Base-by-base conservation (phyloP, 2,329 filamentous ascomycete genomes). In the Trichothecium sympodiale region DNA sequence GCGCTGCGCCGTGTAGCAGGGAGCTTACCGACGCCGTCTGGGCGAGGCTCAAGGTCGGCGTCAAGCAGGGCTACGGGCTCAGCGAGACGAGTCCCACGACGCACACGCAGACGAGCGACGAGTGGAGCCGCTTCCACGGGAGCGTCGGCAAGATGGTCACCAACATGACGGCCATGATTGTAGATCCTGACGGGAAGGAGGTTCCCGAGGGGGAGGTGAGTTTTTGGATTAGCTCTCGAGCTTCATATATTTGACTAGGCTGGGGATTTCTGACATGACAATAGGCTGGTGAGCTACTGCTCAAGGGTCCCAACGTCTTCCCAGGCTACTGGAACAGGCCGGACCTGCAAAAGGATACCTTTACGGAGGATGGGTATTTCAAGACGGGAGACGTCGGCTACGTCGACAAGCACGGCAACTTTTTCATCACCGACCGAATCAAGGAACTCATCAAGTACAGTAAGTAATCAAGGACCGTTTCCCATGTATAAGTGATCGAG, bases 41-140 rank as follows among this genome's bases (percentile, higher is more conserved):
- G 65, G 59, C 72, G 15, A 75, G 87, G 7, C 74, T 91, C 39
- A 77, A 77, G 35, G 68, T 93, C 15, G 80, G 80, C 3, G 77
- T 94, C 41, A 95, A 94, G 65, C 89, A 96, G 60, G 88, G 84
- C 14, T 96, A 94, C 52, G 89, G 89, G 0, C 69, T 96, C 5
- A 86, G 79, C 5, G 89, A 96, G 62, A 93, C 86, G 12, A 80
- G 80, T 17, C 87, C 88, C 0, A 81, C 77, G 1, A 83, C 84
- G 0, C 80, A 86, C 46, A 74, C 75, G 8, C 84, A 87, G 57
- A 62, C 69, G 7, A 80, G 83, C 65, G 72, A 76, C 26, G 79
- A 85, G 45, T 95, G 87, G 85, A 64, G 76, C 42, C 76, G 69
- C 34, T 76, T 73, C 32, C 78, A 88, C 46, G 88, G 87, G 15